Evolutionary conservation across 768 basidiomycete species (phyloP).

Genomic region (Megacollybia marginata): DNA sequence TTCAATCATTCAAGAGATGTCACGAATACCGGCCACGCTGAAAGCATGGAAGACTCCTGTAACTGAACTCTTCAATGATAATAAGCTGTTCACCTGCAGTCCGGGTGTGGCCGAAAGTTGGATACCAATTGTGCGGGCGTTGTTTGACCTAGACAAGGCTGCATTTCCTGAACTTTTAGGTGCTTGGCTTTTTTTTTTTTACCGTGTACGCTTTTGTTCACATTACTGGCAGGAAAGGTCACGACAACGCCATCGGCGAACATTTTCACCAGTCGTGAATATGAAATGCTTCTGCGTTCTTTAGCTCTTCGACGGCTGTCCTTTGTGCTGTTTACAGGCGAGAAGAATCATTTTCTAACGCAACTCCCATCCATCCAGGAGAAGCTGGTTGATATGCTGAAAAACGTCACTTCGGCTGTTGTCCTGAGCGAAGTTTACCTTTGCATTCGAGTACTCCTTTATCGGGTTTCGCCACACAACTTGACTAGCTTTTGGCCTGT

Average conservation of each 20-base stretch:
- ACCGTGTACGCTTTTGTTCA: not conserved
- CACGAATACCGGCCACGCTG: slow-evolving; percentile 63
- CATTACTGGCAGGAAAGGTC: slow-evolving; percentile 49
- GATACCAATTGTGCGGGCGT: slow-evolving; percentile 67
- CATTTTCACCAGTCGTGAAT: slow-evolving; percentile 93
- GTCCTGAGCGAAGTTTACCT: slow-evolving; percentile 95
- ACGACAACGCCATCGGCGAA: slow-evolving; percentile 86
- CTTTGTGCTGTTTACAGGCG: slow-evolving; percentile 78
- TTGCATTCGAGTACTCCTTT: slow-evolving; percentile 85
- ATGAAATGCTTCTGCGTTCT: slow-evolving; percentile 84
- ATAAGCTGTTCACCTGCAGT: slow-evolving; percentile 75
- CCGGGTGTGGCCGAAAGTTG: slow-evolving; percentile 54
- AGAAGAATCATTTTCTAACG: slow-evolving; percentile 85
- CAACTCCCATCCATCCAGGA: slow-evolving; percentile 95
- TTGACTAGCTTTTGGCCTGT: slow-evolving; percentile 96
- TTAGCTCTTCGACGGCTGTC: slow-evolving; percentile 83
- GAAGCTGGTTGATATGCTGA: slow-evolving; percentile 88
- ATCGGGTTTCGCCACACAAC: slow-evolving; percentile 85
- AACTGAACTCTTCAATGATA: slow-evolving; percentile 77
- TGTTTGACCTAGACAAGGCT: slow-evolving; percentile 84
- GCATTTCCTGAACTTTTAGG: slow-evolving; percentile 80
- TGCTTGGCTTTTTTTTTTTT: slow-evolving; percentile 24
- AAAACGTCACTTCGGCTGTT: slow-evolving; percentile 68
- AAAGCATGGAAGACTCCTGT: slow-evolving; percentile 85
- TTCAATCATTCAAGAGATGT: slow-evolving; percentile 70